Conservation (phyloP, 139 green algal species). For the Chlorella sorokiniana region DNA sequence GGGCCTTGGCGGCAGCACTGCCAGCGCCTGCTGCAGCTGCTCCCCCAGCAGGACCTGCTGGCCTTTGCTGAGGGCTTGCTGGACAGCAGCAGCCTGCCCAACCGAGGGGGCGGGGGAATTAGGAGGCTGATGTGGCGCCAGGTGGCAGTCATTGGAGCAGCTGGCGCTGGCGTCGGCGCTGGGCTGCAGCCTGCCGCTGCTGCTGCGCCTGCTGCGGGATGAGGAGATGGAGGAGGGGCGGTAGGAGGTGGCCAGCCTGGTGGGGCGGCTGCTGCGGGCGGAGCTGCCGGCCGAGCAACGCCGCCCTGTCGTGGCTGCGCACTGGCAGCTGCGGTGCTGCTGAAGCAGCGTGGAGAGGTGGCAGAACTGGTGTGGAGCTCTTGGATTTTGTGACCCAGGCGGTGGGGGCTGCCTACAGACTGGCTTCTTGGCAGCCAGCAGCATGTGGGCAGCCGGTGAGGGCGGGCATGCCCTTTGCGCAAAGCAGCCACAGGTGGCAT, state of each 20-base stretch:
- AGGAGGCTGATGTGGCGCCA: not conserved
- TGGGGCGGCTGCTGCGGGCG: not conserved
- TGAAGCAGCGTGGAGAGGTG: not conserved
- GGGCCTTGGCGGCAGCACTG: constrained; percentile 13
- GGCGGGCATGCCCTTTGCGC: too few relatives aligned
- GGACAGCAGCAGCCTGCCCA: not conserved
- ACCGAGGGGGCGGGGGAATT: not conserved
- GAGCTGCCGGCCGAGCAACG: not conserved
- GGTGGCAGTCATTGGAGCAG: constrained; percentile 19
- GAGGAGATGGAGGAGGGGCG: constrained; percentile 13
- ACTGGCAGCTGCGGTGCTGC: constrained; percentile 13
- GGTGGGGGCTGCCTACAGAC: too few relatives aligned
- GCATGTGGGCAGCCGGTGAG: too few relatives aligned
- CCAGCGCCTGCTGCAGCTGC: constrained; percentile 38
- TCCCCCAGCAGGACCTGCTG: constrained; percentile 38
- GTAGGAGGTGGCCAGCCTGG: not conserved
- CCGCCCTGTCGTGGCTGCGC: not conserved
- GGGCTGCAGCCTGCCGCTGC: constrained; percentile 12
- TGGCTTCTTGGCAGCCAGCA: too few relatives aligned
- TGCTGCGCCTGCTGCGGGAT: constrained; percentile 25
- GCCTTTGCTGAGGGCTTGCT: not conserved
- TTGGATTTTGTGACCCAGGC: too few relatives aligned
- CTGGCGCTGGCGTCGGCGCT: constrained; percentile 32
- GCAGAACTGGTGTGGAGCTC: not conserved
- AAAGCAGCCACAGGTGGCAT: too few relatives aligned